Evolutionary conservation across 164 flowering plant genomes (phyloP), one percentile per base, ranked within the genome.

Genomic region (Aristolochia fimbriata): DNA sequence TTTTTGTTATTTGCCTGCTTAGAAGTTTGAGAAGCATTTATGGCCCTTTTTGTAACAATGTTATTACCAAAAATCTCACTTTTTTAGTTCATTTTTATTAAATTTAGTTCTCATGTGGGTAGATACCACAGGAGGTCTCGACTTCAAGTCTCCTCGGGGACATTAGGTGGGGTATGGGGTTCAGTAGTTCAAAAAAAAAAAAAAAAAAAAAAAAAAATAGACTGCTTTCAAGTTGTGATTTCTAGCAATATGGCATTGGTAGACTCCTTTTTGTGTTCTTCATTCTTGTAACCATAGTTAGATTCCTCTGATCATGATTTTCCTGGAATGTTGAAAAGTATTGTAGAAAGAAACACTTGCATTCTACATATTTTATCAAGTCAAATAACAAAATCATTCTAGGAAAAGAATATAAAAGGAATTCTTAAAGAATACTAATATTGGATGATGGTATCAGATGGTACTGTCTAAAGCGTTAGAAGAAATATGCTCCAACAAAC

Each of bases 401-500:
- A 65, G 37, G 2, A 49, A 59, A 55, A 22, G 55, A 21, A 24
- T 33, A 20, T 16, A 47, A 47, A 84, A 78, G 85, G 58, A 27
- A 3, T 30, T 33, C 2, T 8, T 24, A 17, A 21, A 15, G 21
- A 16, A 24, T 56, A 15, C 15, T 56, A 37, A 15, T 11, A 1
- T 13, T 16, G 83, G 71, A 46, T 71, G 60, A 51, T 80, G 75
- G 68, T 56, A 74, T 62, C 81, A 78, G 73, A 63, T 68, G 61
- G 83, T 77, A 27, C 61, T 94, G 46, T 77, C 75, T 55, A 73
- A 77, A 58, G 82, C 97, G 13, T 66, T 94, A 66, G 97, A 85
- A 70, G 96, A 80, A 46, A 78, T 94, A 59, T 80, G 83, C 52
- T 48, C 71, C 58, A 84, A 76, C 53, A 94, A 81, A 66, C 75